Percentiles rank a stretch among this genome's conserved stretches.
phyloP scores from a whole-genome alignment of 257 asterid genomes.

The Fraxinus excelsior region DNA sequence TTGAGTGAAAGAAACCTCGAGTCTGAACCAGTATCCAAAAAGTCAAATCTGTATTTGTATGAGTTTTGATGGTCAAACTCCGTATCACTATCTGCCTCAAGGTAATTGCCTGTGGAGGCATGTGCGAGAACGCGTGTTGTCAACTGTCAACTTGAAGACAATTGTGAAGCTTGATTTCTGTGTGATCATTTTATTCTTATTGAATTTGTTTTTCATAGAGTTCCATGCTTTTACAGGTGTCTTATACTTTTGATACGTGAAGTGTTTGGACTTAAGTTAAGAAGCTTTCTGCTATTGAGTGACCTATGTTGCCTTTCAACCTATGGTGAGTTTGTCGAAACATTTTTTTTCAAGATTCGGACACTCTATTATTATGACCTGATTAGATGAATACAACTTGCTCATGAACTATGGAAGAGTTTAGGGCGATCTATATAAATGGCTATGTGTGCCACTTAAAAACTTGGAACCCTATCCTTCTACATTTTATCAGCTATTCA shows the following conservation, averaged over 20 bases:
- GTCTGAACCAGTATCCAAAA: background rate
- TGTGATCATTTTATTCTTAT: background rate
- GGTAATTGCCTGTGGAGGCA: conserved; percentile 4
- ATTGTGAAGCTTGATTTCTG: conserved; percentile 3
- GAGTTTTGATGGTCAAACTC: background rate
- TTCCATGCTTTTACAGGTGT: conserved; percentile 19
- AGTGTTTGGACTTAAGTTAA: background rate
- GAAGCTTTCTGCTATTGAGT: conserved; percentile 1
- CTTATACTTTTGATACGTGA: background rate
- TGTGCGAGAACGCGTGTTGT: background rate
- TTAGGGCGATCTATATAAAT: background rate
- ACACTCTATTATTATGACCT: background rate
- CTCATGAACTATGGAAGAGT: background rate
- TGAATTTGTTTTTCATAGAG: conserved; percentile 11
- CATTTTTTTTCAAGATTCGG: background rate
- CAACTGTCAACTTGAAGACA: conserved; percentile 7
- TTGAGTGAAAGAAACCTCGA: background rate
- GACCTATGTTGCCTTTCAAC: background rate
- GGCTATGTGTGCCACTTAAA: background rate
- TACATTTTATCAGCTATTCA: background rate
- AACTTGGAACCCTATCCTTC: background rate
- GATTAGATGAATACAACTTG: background rate
- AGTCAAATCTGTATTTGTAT: background rate
- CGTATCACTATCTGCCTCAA: background rate
- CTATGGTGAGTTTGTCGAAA: conserved; percentile 25